phyloP scores from a whole-genome alignment of 345 rosid species.

The Mallotus nudiflorus region DNA sequence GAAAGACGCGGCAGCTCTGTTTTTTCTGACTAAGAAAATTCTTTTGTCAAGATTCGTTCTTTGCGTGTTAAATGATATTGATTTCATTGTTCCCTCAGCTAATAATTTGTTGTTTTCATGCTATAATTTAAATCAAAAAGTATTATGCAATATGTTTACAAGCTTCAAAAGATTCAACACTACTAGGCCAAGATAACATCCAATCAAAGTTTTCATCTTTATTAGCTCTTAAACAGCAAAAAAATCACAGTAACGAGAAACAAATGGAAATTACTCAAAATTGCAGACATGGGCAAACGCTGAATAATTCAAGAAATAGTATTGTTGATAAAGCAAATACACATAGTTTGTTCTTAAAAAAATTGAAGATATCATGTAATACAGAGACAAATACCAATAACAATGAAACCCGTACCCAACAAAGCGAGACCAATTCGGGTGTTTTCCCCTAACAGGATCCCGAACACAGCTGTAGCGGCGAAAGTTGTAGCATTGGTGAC shows the following conservation, averaged over 20 bases:
- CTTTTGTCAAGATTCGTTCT: neutral
- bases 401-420: constrained; percentile 63
- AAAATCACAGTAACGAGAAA: neutral
- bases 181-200: too few species aligned
- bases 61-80: neutral
- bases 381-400: constrained; percentile 83
- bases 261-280: neutral
- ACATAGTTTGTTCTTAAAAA: neutral
- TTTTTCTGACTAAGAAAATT: too few species aligned
- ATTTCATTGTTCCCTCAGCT: neutral
- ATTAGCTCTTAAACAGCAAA: neutral
- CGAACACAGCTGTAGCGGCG: constrained; percentile 83
- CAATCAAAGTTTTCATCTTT: too few species aligned
- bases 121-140: neutral
- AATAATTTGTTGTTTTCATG: neutral
- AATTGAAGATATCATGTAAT: constrained; percentile 25
- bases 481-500: constrained; percentile 91
- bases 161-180: too few species aligned
- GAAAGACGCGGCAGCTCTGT: neutral
- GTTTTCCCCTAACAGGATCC: constrained; percentile 71
- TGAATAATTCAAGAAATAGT: neutral
- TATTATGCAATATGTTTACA: too few species aligned
- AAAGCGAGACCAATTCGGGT: constrained; percentile 56
- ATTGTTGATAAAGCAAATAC: neutral
- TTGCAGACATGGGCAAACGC: neutral